Evolutionary conservation across 2,329 filamentous ascomycete species (phyloP).

Genomic region (Coleophoma crateriformis): DNA sequence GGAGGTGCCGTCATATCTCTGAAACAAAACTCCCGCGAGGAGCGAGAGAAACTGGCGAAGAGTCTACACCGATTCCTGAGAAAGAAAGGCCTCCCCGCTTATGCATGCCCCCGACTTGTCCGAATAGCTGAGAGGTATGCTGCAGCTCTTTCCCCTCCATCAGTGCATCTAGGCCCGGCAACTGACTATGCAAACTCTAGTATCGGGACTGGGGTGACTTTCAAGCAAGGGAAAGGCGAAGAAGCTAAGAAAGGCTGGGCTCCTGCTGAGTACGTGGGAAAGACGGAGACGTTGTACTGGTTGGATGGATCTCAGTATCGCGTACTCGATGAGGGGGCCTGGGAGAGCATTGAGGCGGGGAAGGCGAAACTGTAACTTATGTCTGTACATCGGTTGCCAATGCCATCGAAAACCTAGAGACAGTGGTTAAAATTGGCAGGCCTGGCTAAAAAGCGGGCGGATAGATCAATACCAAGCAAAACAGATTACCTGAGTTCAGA

Average conservation of each 20-base stretch:
- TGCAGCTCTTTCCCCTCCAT: not conserved
- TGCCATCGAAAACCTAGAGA: no score
- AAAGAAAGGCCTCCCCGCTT: slow-evolving; percentile 37
- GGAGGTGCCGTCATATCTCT: slow-evolving; percentile 40
- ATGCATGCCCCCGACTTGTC: slow-evolving; percentile 40
- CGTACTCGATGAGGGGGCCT: slow-evolving; percentile 30
- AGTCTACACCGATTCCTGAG: slow-evolving; percentile 31
- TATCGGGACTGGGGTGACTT: slow-evolving; percentile 40
- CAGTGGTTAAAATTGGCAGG: no score
- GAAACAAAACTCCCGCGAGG: slow-evolving; percentile 21
- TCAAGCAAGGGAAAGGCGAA: slow-evolving; percentile 42
- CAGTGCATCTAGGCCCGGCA: no score
- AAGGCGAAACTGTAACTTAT: slow-evolving; percentile 29
- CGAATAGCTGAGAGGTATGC: slow-evolving; percentile 38
- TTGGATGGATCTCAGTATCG: slow-evolving; percentile 33
- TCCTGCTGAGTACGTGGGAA: slow-evolving; percentile 23
- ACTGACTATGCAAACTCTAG: slow-evolving; percentile 1
- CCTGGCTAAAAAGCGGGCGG: no score
- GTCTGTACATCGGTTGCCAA: no score
- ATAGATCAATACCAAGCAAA: no score
- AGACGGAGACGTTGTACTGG: slow-evolving; percentile 35
- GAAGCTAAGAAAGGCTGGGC: slow-evolving; percentile 36
- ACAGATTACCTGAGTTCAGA: no score
- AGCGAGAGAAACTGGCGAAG: slow-evolving; percentile 30
- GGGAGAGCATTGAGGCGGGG: slow-evolving; percentile 35